These are phyloP conservation scores for Beauveria rudraprayagi DNA, from an alignment of 2,329 filamentous ascomycete genomes.

Conservation along the genomic window DNA sequence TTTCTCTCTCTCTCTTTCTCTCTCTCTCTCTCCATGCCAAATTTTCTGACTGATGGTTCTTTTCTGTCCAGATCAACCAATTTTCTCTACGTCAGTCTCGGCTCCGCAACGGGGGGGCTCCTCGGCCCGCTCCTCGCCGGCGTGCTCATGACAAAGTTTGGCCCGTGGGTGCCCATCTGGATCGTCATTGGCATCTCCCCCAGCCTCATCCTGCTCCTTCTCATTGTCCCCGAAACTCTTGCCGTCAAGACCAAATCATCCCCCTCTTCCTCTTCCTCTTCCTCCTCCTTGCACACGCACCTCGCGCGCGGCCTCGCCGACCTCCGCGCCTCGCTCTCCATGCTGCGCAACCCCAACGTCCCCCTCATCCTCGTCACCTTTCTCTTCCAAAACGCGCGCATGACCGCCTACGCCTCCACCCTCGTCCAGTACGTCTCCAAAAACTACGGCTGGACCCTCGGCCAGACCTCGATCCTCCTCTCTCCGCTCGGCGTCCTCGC, in stretches of 20 bases:
- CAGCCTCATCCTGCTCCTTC: constrained; percentile 23
- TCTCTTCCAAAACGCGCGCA: constrained; percentile 29
- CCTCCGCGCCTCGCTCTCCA: constrained; percentile 23
- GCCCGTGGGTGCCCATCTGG: constrained; percentile 34
- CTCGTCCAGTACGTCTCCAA: constrained; percentile 37
- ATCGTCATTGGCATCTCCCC: constrained; percentile 25
- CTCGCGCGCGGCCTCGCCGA: constrained; percentile 24
- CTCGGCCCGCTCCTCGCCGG: constrained; percentile 31
- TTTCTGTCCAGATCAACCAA: constrained; percentile 26
- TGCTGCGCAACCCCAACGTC: constrained; percentile 29
- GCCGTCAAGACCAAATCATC: constrained; percentile 15
- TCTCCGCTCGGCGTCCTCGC: constrained; percentile 33
- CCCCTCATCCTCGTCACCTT: constrained; percentile 31
- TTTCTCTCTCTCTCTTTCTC: too few relatives aligned
- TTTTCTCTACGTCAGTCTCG: constrained; percentile 35
- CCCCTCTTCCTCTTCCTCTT: constrained; percentile 1
- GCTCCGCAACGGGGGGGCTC: constrained; percentile 31
- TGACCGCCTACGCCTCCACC: constrained; percentile 26
- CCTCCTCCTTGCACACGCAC: constrained; percentile 20
- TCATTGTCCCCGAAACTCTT: constrained; percentile 35
- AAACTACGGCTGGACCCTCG: constrained; percentile 35
- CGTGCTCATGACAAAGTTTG: constrained; percentile 28
- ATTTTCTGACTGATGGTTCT: neutral
- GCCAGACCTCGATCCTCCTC: constrained; percentile 32
- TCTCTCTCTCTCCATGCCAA: too few relatives aligned